phyloP scores from a whole-genome alignment of 805 yeast genomes.

The Metschnikowia colocasiae region DNA sequence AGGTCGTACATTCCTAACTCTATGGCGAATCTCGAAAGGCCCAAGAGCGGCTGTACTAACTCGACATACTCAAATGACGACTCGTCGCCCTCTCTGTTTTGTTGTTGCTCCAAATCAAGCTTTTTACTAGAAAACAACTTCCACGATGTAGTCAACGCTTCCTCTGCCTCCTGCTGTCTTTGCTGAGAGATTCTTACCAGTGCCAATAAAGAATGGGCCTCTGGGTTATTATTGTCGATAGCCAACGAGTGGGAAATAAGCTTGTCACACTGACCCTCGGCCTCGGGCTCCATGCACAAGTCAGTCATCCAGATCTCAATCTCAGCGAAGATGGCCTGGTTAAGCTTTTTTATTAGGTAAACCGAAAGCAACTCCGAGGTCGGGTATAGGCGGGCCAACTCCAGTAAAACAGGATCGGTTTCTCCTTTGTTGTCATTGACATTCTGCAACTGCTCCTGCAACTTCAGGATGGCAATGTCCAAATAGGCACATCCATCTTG shows the following conservation, averaged over 20 bases:
- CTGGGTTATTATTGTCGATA: conserved; percentile 63
- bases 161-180: conserved; percentile 63
- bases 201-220: conserved; percentile 76
- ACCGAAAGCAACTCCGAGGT: conserved; percentile 21
- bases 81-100: conserved; percentile 28
- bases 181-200: conserved; percentile 90
- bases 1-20: conserved; percentile 72
- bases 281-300: conserved; percentile 88
- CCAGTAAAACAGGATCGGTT: conserved; percentile 23
- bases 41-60: conserved; percentile 66
- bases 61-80: conserved; percentile 54
- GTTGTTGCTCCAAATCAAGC: conserved; percentile 42
- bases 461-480: conserved; percentile 56
- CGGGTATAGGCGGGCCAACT: conserved; percentile 24
- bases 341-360: conserved; percentile 53
- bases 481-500: conserved; percentile 61
- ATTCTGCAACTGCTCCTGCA: conserved; percentile 36
- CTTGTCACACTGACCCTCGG: conserved; percentile 75
- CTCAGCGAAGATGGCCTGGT: conserved; percentile 76
- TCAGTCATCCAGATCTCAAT: conserved; percentile 98
- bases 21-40: conserved; percentile 68
- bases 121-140: conserved; percentile 55
- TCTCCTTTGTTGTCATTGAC: conserved; percentile 23
- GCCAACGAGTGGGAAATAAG: conserved; percentile 62
- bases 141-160: conserved; percentile 72